Evolutionary conservation across 2,329 filamentous ascomycete species (phyloP), one percentile per base, ranked within the genome.

Genomic region (Sphaerostilbella broomeana): DNA sequence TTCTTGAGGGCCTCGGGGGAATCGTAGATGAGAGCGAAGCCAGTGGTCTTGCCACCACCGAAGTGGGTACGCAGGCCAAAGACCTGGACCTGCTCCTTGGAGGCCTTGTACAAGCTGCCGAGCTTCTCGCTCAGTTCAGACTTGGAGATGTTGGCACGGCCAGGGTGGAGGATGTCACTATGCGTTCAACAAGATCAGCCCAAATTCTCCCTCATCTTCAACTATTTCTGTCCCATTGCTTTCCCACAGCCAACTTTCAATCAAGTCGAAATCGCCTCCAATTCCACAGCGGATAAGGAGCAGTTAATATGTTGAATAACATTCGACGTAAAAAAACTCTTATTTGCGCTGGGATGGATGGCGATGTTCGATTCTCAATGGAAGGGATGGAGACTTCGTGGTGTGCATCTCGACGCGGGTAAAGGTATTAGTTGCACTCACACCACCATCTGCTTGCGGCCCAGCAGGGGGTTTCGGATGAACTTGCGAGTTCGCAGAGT

Each of bases 371-470:
- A n/a, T n/a, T n/a, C n/a, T n/a, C n/a, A n/a, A n/a, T n/a, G n/a
- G n/a, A n/a, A n/a, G n/a, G n/a, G n/a, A n/a, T n/a, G n/a, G n/a
- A n/a, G n/a, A n/a, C n/a, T n/a, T n/a, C n/a, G n/a, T n/a, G n/a
- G n/a, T n/a, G n/a, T n/a, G n/a, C n/a, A n/a, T n/a, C n/a, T n/a
- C 34, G 34, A n/a, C 21, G 34, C 22, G 25, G 34, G 40, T 41
- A 37, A 11, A 33, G 35, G n/a, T 30, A 28, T 32, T 25, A 4
- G 18, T 13, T 15, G 31, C 57, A 83, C 85, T 81, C 87, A 95
- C 90, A 95, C 86, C 74, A 95, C 90, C 87, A 97, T 95, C 84
- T 97, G 90, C 81, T 94, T 95, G 71, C 90, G 86, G 69, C 84
- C 87, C 68, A 98, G 84, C 66, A 98, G 87, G 70, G 92, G 86